Base-by-base conservation (phyloP, 257 asterid species). In the Solanum chiquidenum region DNA sequence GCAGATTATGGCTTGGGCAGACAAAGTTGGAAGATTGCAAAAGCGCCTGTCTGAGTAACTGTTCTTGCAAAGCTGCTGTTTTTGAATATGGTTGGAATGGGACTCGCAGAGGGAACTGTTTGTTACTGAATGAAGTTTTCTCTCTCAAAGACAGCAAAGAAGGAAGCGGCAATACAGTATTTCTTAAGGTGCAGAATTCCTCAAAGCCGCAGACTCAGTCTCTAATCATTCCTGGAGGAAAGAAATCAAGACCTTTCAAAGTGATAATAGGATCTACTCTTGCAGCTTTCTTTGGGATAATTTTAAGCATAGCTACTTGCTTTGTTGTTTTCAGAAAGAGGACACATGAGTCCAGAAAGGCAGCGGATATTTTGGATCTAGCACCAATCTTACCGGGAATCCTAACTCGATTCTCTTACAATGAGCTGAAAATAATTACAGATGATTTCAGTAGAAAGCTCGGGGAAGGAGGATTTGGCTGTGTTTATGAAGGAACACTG, bases 401-500 rank as follows among this genome's bases (percentile, higher is more conserved):
- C 4, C 84, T 76, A n/a, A 40, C 16, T 44, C 74, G 86, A 34
- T 89, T 69, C 68, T 87, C 87, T n/a, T 79, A 46, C 37, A 68
- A 87, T 23, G 84, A 87, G 12, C 64, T 88, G 64, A 76, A 60
- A 37, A 12, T 7, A 16, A 73, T 37, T 35, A 90, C 90, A 6
- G 68, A 75, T 18, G 85, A 88, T 23, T 90, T 90, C 75, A 44
- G 74, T 2, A 35, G 7, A n/a, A 88, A 90, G 79, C 83, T 90
- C 0, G 88, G 92, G 9, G 88, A 80, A 80, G 90, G 92, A 83
- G 90, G 89, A 64, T 90, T 84, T 60, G 90, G 92, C 13, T 64
- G 75, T 23, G 90, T 88, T 9, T 88, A 83, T 68, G 88, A 86
- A 60, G 92, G 92, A 40, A 18, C 7, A 2, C 85, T 86, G 1